Base-by-base conservation (phyloP, 31 red algal genomes). In the Odonthalia washingtoniensis region DNA sequence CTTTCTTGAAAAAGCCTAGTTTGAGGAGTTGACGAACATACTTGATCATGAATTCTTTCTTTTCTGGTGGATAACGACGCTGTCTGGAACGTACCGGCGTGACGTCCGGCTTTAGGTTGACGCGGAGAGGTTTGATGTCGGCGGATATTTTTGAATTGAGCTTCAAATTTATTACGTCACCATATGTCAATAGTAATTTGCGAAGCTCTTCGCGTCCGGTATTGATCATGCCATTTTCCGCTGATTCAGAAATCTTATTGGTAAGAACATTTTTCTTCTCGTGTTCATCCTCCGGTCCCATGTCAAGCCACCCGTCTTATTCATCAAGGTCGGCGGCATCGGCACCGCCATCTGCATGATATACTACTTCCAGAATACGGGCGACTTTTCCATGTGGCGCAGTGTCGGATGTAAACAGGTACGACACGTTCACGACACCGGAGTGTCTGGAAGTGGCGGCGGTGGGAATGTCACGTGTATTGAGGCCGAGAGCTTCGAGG, bases 51-150 rank as follows among this genome's bases (percentile, higher is more conserved):
- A 89, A 89, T 28, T 72, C 57, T 38, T 44, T 65, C 1, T 89
- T 89, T 0, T 3, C 68, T n/a, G 52, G 75, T 24, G 76, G 57
- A 37, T 80, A 80, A 30, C 61, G 27, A 33, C 75, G 86, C 57
- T 89, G 42, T 32, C 80, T 89, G n/a, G 86, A 16, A 18, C 86
- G 46, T 52, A 81, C 86, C 21, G 86, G 76, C 9, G 80, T 39
- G 24, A 61, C 24, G 43, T 70, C 57, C 46, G 18, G 86, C 42
- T 89, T 89, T 21, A 80, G 74, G 40, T 72, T 37, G 36, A 89
- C 75, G 9, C 75, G 74, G 40, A 89, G 76, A 30, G 75, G 86
- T 70, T 79, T 31, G 31, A 81, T 81, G 40, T 89, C 41, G 39
- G 61, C 75, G 1, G 75, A 36, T 44, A 45, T 18, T 89, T 37